Percentiles rank a stretch among this genome's conserved stretches.
Conservation (phyloP, 768 basidiomycete species). For the Lentinus brumalis region DNA sequence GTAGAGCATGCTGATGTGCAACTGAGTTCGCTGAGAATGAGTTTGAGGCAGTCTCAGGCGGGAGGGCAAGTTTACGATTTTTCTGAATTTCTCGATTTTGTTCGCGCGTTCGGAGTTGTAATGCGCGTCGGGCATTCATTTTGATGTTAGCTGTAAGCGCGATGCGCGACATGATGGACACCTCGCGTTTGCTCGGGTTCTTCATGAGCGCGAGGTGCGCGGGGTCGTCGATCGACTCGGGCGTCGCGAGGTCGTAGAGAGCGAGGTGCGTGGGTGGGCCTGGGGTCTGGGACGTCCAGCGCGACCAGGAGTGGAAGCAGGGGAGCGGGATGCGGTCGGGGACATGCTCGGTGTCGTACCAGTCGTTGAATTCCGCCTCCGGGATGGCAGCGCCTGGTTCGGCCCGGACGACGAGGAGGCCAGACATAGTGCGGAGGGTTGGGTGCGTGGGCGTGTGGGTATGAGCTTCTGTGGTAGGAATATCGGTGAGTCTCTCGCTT, state of each 20-base stretch:
- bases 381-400: no score
- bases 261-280: constrained; percentile 35
- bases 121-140: no score
- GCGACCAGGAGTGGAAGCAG: constrained; percentile 37
- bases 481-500: constrained; percentile 4
- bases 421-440: constrained; percentile 12
- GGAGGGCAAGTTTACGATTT: no score
- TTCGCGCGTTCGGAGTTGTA: no score
- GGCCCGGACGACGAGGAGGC: no score
- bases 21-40: no score
- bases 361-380: constrained; percentile 36
- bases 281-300: constrained; percentile 31
- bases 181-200: constrained; percentile 35
- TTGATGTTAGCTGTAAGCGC: no score
- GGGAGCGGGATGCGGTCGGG: constrained; percentile 18
- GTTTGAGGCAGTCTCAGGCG: no score
- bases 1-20: no score
- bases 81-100: no score
- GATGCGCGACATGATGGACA: constrained; percentile 31
- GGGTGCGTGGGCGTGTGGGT: constrained; percentile 14
- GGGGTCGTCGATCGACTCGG: constrained; percentile 30
- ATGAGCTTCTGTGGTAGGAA: not conserved
- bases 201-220: constrained; percentile 39
- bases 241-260: constrained; percentile 36
- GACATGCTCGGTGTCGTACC: constrained; percentile 57